Percentiles rank a stretch among this genome's conserved stretches.
phyloP scores from a whole-genome alignment of 495 filamentous ascomycete species.

The Neurospora terricola region DNA sequence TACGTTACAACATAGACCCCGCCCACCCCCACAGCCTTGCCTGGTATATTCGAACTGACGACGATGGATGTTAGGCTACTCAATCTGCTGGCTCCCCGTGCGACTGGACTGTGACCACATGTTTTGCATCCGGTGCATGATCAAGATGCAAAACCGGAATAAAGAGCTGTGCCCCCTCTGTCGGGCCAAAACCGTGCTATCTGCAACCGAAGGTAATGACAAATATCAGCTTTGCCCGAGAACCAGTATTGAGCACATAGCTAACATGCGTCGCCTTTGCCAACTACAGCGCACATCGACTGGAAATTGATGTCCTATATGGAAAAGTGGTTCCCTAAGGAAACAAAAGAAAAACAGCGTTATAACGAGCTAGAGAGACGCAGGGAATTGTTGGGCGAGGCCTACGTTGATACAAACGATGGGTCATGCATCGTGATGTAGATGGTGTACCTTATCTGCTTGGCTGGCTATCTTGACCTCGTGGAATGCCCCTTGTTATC shows the following conservation, averaged over 20 bases:
- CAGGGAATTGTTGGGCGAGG: constrained; percentile 42
- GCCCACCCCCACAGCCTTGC: background rate
- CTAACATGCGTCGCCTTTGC: background rate
- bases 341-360: constrained; percentile 53
- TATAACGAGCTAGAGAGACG: constrained; percentile 45
- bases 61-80: constrained; percentile 23
- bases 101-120: constrained; percentile 53
- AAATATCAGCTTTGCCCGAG: background rate
- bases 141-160: constrained; percentile 54
- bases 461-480: background rate
- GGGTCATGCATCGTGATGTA: constrained; percentile 35
- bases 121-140: constrained; percentile 64
- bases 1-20: background rate
- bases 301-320: constrained; percentile 30
- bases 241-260: background rate
- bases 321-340: constrained; percentile 54
- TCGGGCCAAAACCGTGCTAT: constrained; percentile 47
- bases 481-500: background rate
- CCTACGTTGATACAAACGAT: constrained; percentile 30
- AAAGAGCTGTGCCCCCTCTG: constrained; percentile 58
- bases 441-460: background rate
- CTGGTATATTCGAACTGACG: background rate
- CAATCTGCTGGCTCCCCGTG: constrained; percentile 56
- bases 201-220: constrained; percentile 44
- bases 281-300: constrained; percentile 47